A percentile compares a stretch with the other conserved stretches of the same genome.
phyloP scores from a whole-genome alignment of 148 eudicot genomes.

The Nyssa sinensis region DNA sequence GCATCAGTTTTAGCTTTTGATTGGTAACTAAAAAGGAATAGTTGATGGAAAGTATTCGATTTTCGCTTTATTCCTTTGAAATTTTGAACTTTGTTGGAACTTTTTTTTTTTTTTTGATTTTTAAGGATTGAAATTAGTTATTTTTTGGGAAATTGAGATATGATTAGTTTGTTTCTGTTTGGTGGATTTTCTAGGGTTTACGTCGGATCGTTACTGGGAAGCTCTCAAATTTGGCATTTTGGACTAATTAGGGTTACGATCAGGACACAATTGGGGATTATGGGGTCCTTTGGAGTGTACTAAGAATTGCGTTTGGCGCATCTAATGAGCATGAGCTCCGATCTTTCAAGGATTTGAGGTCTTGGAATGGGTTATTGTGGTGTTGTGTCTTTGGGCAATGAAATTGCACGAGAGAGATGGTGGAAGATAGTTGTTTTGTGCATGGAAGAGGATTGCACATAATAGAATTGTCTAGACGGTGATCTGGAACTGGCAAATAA shows the following conservation, averaged over 20 bases:
- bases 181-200: constrained; percentile 20
- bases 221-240: not conserved
- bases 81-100: not conserved
- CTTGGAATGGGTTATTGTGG: constrained; percentile 12
- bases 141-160: constrained; percentile 3
- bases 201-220: constrained; percentile 3
- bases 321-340: not conserved
- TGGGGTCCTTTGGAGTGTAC: constrained; percentile 2
- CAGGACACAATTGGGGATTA: constrained; percentile 20
- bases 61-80: not conserved
- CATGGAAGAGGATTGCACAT: constrained; percentile 40
- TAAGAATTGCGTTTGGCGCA: constrained; percentile 12
- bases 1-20: not conserved
- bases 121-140: not conserved
- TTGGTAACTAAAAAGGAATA: not conserved
- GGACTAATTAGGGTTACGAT: constrained; percentile 29
- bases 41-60: not conserved
- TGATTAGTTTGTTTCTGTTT: constrained; percentile 8
- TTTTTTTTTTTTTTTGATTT: not conserved
- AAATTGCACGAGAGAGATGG: constrained; percentile 8
- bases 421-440: constrained; percentile 13
- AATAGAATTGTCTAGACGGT: not conserved
- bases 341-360: no score
- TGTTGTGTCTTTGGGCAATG: constrained; percentile 23
- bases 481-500: not conserved